Conservation (phyloP, 192 early-diverging fungal species). For the Powellomyces hirtus region DNA sequence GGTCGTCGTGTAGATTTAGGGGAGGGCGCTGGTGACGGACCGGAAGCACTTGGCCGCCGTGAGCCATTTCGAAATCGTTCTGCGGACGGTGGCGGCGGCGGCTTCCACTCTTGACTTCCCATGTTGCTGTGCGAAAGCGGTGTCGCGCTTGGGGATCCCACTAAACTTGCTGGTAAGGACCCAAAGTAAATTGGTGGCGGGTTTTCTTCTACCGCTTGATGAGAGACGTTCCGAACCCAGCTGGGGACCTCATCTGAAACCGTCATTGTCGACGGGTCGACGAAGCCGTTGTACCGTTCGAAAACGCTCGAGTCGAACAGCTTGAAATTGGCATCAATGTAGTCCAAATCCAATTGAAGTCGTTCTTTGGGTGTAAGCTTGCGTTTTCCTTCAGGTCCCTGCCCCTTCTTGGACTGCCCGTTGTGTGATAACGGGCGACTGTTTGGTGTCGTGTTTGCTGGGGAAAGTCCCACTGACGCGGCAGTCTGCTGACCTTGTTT, state of each 20-base stretch:
- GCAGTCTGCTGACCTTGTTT: background rate
- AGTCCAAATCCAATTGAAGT: conserved; percentile 60
- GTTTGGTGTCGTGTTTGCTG: background rate
- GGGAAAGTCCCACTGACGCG: background rate
- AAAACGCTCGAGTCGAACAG: conserved; percentile 81
- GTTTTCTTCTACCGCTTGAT: background rate
- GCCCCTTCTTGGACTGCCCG: background rate
- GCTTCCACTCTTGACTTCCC: conserved; percentile 9
- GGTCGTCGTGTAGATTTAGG: background rate
- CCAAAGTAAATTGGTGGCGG: background rate
- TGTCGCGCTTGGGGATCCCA: conserved; percentile 1
- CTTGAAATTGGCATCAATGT: conserved; percentile 70
- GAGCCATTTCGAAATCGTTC: background rate
- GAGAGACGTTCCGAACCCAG: conserved; percentile 55
- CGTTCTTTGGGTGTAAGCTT: conserved; percentile 47
- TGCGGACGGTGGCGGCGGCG: background rate
- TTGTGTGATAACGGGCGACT: background rate
- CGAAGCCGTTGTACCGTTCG: conserved; percentile 56
- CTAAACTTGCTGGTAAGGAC: background rate
- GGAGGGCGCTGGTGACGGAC: background rate
- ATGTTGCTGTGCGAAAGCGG: conserved; percentile 2
- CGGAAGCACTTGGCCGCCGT: background rate
- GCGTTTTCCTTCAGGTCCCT: background rate
- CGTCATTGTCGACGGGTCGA: conserved; percentile 59
- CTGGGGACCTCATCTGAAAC: conserved; percentile 64